Conservation (phyloP, 768 basidiomycete genomes). For the Clavulina sp. region DNA sequence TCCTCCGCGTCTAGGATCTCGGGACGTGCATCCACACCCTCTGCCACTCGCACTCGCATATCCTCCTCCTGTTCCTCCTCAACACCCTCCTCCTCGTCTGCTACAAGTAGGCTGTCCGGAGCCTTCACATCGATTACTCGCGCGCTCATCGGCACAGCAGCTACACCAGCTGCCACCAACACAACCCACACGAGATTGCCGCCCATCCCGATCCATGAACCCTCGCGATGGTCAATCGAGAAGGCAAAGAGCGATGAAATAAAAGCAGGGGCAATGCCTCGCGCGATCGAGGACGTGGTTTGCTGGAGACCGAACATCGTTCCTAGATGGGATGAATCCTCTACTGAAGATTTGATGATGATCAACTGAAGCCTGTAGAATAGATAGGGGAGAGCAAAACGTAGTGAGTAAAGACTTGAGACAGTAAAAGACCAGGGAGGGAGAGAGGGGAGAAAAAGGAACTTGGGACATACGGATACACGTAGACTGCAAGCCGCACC, state of each 20-base stretch:
- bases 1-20: too few relatives aligned
- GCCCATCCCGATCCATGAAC: too few relatives aligned
- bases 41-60: too few relatives aligned
- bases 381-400: too few relatives aligned
- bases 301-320: slow-evolving; percentile 4
- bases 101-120: too few relatives aligned
- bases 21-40: too few relatives aligned
- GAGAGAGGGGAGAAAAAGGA: background rate
- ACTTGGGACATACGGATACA: slow-evolving; percentile 2
- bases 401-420: too few relatives aligned
- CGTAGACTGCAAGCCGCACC: slow-evolving; percentile 1
- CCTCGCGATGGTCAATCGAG: slow-evolving; percentile 1
- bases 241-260: background rate
- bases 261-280: slow-evolving; percentile 1
- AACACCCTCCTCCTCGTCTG: too few relatives aligned
- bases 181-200: slow-evolving; percentile 3
- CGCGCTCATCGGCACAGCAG: background rate
- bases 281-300: background rate
- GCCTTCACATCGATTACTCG: background rate
- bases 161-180: background rate
- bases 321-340: too few relatives aligned
- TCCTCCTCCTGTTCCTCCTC: too few relatives aligned
- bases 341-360: too few relatives aligned
- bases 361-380: too few relatives aligned
- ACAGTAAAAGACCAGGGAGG: background rate